Base-by-base conservation (phyloP, 176 grass and related monocot species). In the Oryza nivara region DNA sequence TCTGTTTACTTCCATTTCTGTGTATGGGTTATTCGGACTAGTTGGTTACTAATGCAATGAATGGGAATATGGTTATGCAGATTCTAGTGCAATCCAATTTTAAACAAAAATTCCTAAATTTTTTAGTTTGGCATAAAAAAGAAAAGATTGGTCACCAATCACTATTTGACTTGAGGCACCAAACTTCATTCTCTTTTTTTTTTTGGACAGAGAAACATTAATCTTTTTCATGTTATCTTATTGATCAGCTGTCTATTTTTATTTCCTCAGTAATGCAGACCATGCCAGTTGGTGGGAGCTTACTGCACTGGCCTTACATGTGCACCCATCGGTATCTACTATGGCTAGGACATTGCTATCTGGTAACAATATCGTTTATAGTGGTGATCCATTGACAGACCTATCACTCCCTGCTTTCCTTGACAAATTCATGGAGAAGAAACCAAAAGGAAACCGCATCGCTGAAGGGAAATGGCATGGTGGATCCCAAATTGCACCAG, bases 391-490 rank as follows among this genome's bases (percentile, higher is more conserved):
- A 54, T 75, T 98, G 69, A 90, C 65, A 46, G 96, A 95, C 74
- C 76, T 98, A 52, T 98, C 93, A 4, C 91, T 98, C 81, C 11
- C 83, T 72, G 89, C 96, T 11, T 98, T 98, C 83, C 85, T 98
- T 25, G 93, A 98, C 76, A 98, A 98, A 68, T 98, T 98, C 72
- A 95, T 98, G 96, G 96, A 98, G 81, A 98, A 98, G 87, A 98
- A 98, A 65, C 96, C 96, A 58, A 98, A 98, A 78, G 68, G 77
- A 35, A 93, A 90, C 73, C 83, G 73, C 65, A 90, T 91, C 63
- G 75, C 88, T 68, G 93, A 98, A 77, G 93, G 96, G 80, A 93
- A 73, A 84, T 98, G 96, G 96, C 91, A 98, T 87, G 96, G 96
- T 83, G 96, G 96, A 67, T 98, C 91, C 10, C 89, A 92, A 73